Evolutionary conservation across 768 basidiomycete species (phyloP), one percentile per base, ranked within the genome.

Genomic region (Termitomyces sp.): DNA sequence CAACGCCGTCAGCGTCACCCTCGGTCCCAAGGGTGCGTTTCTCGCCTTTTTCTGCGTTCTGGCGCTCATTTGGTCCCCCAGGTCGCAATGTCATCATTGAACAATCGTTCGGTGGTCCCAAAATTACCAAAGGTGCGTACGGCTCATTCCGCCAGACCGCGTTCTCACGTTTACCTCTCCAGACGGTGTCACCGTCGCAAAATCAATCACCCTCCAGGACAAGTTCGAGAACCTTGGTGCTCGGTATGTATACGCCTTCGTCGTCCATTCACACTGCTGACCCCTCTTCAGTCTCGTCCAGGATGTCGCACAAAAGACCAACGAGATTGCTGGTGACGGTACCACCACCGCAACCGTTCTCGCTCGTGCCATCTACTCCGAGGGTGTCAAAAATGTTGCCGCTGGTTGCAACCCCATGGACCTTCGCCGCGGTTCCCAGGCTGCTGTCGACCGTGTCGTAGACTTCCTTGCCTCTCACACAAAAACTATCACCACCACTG

Each of bases 351-450:
- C 96, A 4, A 98, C 96, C 39, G 96, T 98, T 57, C 88, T 98
- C 60, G 93, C 96, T 11, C 92, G 94, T 58, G 95, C 96, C 59
- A 98, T 99, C 77, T 99, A 97, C 79, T 85, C 94, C 0, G 96
- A 99, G 76, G 96, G 96, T 75, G 96, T 98, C 70, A 98, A 98
- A 83, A 98, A 98, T 69, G 96, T 98, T 61, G 96, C 96, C 22
- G 96, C 96, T 11, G 96, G 96, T 4, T 99, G 96, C 84, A 97
- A 96, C 80, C 96, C 96, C 13, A 99, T 98, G 96, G 96, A 99
- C 79, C 92, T 98, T 62, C 94, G 96, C 63, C 89, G 96, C n/a
- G 96, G 96, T 55, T 88, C 96, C 11, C 96, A 99, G 73, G 92
- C 94, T 11, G 96, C 96, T 52, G 96, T 99, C 50, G 92, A 96